phyloP scores from a whole-genome alignment of 768 basidiomycete species.

The Nidula microcarpa region DNA sequence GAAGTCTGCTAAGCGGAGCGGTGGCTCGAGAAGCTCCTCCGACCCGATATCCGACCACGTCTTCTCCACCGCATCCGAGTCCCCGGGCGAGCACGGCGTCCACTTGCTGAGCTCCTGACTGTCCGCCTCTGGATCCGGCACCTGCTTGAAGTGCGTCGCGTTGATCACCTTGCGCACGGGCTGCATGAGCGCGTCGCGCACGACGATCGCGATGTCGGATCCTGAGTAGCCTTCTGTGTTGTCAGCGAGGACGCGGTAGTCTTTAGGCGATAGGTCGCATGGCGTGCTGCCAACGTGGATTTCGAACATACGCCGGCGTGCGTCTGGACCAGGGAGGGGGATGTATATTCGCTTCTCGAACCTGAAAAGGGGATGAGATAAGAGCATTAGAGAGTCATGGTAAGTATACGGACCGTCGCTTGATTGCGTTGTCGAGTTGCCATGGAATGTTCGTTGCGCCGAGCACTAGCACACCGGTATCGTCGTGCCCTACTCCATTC shows the following conservation, averaged over 20 bases:
- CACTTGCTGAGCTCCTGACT: constrained; percentile 45
- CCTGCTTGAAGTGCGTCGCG: constrained; percentile 90
- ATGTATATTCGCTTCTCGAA: constrained; percentile 99
- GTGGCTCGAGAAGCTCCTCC: constrained; percentile 89
- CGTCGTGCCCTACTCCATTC: constrained; percentile 98
- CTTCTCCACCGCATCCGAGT: constrained; percentile 80
- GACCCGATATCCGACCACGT: constrained; percentile 85
- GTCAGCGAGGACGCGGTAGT: constrained; percentile 79
- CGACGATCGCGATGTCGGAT: constrained; percentile 91
- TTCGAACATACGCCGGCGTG: constrained; percentile 93
- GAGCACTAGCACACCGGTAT: constrained; percentile 91
- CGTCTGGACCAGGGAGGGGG: constrained; percentile 91
- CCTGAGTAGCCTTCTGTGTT: constrained; percentile 94
- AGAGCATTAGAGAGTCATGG: background rate
- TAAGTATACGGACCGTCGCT: constrained; percentile 64
- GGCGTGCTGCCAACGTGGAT: constrained; percentile 94
- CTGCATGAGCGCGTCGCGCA: constrained; percentile 97
- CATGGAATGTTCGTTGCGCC: constrained; percentile 99
- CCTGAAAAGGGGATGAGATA: constrained; percentile 27
- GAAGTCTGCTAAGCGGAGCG: constrained; percentile 76
- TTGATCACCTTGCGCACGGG: constrained; percentile 94
- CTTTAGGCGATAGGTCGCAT: constrained; percentile 72
- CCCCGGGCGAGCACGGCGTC: constrained; percentile 97
- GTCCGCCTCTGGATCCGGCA: constrained; percentile 25
- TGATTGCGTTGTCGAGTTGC: constrained; percentile 97